phyloP scores from a whole-genome alignment of 2,329 filamentous ascomycete species.

The Apiospora rasikravindrae region DNA sequence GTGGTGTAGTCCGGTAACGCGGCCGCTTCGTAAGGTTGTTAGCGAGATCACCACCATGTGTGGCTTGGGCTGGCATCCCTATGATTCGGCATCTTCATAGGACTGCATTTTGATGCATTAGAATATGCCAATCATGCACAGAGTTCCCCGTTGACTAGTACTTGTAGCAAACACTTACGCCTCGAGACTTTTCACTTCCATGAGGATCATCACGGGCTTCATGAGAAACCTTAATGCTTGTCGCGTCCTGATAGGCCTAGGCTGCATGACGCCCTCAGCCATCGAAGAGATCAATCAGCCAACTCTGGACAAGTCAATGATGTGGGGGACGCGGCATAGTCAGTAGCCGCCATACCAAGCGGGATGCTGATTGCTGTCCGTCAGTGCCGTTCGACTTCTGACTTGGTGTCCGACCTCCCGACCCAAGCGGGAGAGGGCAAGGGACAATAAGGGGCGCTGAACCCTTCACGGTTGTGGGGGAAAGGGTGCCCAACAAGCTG shows the following conservation, averaged over 20 bases:
- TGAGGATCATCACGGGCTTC: conserved; percentile 6
- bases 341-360: neutral
- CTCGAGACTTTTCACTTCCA: conserved; percentile 4
- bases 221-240: conserved; percentile 7
- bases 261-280: neutral
- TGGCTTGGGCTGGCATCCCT: neutral
- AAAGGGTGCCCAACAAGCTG: neutral
- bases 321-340: conserved; percentile 3
- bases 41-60: neutral
- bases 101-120: conserved; percentile 11
- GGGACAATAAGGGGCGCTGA: neutral
- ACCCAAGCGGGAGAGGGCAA: neutral
- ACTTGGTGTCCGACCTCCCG: neutral
- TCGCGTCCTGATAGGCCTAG: neutral
- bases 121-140: conserved; percentile 10
- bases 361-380: neutral
- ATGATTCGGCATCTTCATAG: neutral
- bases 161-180: conserved; percentile 1
- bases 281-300: neutral
- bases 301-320: neutral
- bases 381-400: neutral
- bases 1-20: conserved; percentile 9
- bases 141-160: neutral
- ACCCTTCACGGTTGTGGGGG: neutral
- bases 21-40: neutral